Evolutionary conservation across 2,329 filamentous ascomycete species (phyloP).

Genomic region (Triangularia verruculosa): DNA sequence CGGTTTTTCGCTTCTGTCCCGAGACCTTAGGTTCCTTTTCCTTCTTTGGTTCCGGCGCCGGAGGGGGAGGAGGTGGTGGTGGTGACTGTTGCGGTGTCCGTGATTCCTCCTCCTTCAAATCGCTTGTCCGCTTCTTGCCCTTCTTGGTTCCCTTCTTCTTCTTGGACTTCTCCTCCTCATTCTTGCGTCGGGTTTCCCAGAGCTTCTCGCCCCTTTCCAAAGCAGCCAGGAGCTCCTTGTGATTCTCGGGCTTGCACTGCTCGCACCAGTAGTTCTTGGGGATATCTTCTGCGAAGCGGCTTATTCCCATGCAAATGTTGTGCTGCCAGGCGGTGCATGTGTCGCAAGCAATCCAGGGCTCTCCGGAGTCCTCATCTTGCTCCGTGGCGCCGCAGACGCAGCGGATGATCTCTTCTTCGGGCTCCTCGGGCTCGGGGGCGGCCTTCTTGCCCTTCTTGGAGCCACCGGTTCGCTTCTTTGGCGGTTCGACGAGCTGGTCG

Average conservation of each 20-base stretch:
- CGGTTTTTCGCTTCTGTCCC: slow-evolving; percentile 55
- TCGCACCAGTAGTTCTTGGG: slow-evolving; percentile 91
- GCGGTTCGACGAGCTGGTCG: slow-evolving; percentile 53
- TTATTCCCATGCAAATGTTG: slow-evolving; percentile 90
- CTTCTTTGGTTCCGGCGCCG: slow-evolving; percentile 39
- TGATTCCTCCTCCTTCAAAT: slow-evolving; percentile 50
- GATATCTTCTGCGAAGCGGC: slow-evolving; percentile 71
- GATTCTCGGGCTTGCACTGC: slow-evolving; percentile 78
- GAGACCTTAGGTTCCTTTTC: slow-evolving; percentile 44
- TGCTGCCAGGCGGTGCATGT: slow-evolving; percentile 94
- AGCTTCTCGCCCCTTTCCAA: slow-evolving; percentile 78
- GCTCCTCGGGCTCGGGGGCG: slow-evolving; percentile 53
- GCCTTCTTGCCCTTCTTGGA: slow-evolving; percentile 55
- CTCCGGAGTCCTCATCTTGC: slow-evolving; percentile 79
- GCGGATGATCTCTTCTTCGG: slow-evolving; percentile 74
- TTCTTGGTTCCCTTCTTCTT: slow-evolving; percentile 57
- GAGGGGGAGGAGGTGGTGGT: slow-evolving; percentile 28
- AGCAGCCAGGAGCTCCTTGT: slow-evolving; percentile 74
- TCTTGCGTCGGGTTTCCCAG: slow-evolving; percentile 71
- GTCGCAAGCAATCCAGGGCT: slow-evolving; percentile 96
- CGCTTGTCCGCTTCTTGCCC: slow-evolving; percentile 64
- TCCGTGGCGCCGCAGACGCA: slow-evolving; percentile 90
- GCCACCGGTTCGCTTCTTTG: slow-evolving; percentile 46
- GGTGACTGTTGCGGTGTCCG: slow-evolving; percentile 40
- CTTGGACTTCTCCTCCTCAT: slow-evolving; percentile 59